Evolutionary conservation across 352 stramenopile genomes (phyloP), one percentile per base, ranked within the genome.

Genomic region (Aphanomyces invadans): DNA sequence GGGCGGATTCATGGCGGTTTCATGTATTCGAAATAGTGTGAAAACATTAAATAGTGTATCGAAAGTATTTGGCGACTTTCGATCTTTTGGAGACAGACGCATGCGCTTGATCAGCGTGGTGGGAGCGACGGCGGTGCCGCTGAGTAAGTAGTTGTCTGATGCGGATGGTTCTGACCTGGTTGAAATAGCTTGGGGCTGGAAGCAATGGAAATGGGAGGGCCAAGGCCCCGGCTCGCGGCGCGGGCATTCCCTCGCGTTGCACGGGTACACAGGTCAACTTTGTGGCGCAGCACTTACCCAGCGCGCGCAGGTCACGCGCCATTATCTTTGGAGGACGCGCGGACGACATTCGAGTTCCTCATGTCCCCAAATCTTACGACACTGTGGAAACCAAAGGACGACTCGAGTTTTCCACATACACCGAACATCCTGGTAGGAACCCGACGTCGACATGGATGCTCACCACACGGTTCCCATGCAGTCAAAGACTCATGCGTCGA

Each of bases 241-340:
- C 52, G 90, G 92, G 4, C 91, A 98, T 70, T 95, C 89, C 4
- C 68, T 97, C 3, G 77, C 86, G n/a, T 73, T 96, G 51, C 92
- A 90, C 63, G 81, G 80, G 49, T 92, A 74, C 39, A 79, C 75
- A 87, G 46, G 56, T 90, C 15, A 71, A 7, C 44, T n/a, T n/a
- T n/a, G n/a, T n/a, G n/a, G n/a, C n/a, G n/a, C n/a, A n/a, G n/a
- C n/a, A n/a, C n/a, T n/a, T n/a, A n/a, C n/a, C n/a, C n/a, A n/a
- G 38, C 38, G 9, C 38, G 38, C 38, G 17, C 25, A 67, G 60
- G 26, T 38, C 60, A 15, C 45, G 70, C 38, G 69, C 87, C 3
- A 72, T 98, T 23, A 77, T 98, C 51, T 98, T 98, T 70, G 95
- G 95, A 2, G 95, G 93, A 3, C 79, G 93, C 59, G 92, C 85